These are phyloP conservation scores for Parietichytrium sp. DNA, from an alignment of 108 stramenopile species.

Conservation along the genomic window DNA sequence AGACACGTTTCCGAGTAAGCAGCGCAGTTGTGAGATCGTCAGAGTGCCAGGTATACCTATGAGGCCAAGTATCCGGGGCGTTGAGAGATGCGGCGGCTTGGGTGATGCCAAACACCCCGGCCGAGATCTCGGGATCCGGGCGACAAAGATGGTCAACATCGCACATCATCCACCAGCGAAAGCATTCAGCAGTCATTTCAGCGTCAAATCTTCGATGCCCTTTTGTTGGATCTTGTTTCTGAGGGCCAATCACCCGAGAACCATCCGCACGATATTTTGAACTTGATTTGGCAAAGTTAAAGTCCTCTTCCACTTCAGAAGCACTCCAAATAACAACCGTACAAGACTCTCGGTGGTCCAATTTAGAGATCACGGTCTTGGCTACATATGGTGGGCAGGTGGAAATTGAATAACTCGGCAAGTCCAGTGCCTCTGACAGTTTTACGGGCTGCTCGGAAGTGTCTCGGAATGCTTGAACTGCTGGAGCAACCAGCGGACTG, in stretches of 20 bases:
- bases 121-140: conserved; percentile 1
- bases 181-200: neutral
- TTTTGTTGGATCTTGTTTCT: neutral
- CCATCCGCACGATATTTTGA: too few relatives aligned
- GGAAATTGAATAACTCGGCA: neutral
- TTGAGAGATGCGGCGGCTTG: conserved; percentile 5
- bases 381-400: neutral
- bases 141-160: neutral
- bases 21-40: neutral
- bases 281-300: neutral
- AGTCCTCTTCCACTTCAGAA: neutral
- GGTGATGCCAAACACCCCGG: neutral
- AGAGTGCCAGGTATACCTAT: conserved; percentile 26
- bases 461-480: neutral
- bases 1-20: neutral
- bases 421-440: neutral
- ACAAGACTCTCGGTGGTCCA: neutral
- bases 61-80: conserved; percentile 7
- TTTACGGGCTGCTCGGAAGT: neutral
- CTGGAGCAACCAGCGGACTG: neutral
- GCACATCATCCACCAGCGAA: neutral
- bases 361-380: neutral
- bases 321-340: neutral
- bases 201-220: conserved; percentile 16
- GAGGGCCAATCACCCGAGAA: too few relatives aligned